These are phyloP conservation scores for Ganoderma boninense DNA, from an alignment of 1,284 basidiomycete species.

Conservation along the genomic window DNA sequence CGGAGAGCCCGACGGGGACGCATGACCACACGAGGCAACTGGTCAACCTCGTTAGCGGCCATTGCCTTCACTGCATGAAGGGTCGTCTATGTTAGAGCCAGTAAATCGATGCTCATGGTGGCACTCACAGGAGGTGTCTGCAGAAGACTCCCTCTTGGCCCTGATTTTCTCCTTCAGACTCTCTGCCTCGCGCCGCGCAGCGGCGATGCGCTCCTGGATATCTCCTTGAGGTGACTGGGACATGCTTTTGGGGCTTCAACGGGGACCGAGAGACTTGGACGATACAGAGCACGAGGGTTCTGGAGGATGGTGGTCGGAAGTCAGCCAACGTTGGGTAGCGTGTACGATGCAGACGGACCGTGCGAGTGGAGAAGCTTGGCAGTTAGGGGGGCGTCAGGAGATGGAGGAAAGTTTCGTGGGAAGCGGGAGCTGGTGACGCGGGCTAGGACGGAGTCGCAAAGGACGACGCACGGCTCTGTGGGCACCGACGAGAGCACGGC, in stretches of 20 bases:
- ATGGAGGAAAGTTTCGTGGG: conserved; percentile 37
- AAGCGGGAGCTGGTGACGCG: conserved; percentile 28
- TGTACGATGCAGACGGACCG: conserved; percentile 23
- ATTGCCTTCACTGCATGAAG: conserved; percentile 83
- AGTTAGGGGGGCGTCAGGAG: conserved; percentile 23
- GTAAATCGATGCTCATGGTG: not conserved
- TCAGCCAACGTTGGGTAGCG: not conserved
- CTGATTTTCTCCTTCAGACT: conserved; percentile 97
- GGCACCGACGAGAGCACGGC: conserved; percentile 20
- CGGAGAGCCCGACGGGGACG: conserved; percentile 93
- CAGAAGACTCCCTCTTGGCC: conserved; percentile 93
- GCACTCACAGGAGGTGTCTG: conserved; percentile 92
- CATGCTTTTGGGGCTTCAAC: conserved; percentile 53
- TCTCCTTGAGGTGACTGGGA: conserved; percentile 83
- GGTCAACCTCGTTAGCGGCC: conserved; percentile 96
- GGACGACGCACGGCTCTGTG: conserved; percentile 18
- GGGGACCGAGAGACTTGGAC: conserved; percentile 23
- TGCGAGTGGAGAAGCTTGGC: conserved; percentile 27
- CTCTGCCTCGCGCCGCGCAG: conserved; percentile 96
- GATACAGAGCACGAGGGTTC: not conserved
- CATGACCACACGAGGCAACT: conserved; percentile 95
- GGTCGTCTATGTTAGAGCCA: conserved; percentile 1
- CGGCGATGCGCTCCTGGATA: conserved; percentile 94
- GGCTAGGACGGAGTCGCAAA: conserved; percentile 22
- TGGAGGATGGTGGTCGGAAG: conserved; percentile 3